Conservation (phyloP, 805 yeast genomes). For the Myxozyma neotropica region DNA sequence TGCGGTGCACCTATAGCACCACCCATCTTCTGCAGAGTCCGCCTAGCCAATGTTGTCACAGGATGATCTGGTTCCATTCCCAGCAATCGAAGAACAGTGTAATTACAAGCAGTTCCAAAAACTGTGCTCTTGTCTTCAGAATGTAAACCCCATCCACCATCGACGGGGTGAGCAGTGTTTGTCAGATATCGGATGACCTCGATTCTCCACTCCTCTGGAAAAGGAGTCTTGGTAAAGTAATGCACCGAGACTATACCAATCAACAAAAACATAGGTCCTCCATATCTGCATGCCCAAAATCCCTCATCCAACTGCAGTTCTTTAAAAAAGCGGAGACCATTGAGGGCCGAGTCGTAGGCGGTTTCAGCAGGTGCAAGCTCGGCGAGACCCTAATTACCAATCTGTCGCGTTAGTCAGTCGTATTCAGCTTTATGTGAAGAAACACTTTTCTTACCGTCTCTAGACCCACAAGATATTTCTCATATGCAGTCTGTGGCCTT, state of each 20-base stretch:
- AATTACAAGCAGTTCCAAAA: slow-evolving; percentile 89
- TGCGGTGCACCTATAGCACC: slow-evolving; percentile 92
- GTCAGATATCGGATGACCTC: slow-evolving; percentile 85
- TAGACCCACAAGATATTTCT: slow-evolving; percentile 56
- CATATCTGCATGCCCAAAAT: slow-evolving; percentile 85
- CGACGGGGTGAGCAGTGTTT: slow-evolving; percentile 94
- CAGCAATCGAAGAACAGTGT: slow-evolving; percentile 74
- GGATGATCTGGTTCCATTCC: slow-evolving; percentile 77
- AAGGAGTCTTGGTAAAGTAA: slow-evolving; percentile 67
- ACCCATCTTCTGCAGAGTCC: slow-evolving; percentile 69
- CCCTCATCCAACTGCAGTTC: slow-evolving; percentile 78
- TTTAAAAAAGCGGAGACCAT: slow-evolving; percentile 72
- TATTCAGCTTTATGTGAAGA: not conserved
- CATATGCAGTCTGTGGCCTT: slow-evolving; percentile 53
- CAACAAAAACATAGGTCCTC: slow-evolving; percentile 98
- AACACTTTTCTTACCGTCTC: slow-evolving; percentile 34
- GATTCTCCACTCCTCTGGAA: slow-evolving; percentile 62
- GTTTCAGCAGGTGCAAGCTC: slow-evolving; percentile 42
- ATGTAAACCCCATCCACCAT: slow-evolving; percentile 99
- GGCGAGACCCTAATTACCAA: slow-evolving; percentile 42
- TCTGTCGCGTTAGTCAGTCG: not conserved
- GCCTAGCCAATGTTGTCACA: slow-evolving; percentile 74
- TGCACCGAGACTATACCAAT: slow-evolving; percentile 80
- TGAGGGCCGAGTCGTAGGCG: slow-evolving; percentile 64
- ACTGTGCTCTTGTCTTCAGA: slow-evolving; percentile 91